Evolutionary conservation across 1,284 basidiomycete genomes (phyloP).

Genomic region (Ceratobasidium papillatum): DNA sequence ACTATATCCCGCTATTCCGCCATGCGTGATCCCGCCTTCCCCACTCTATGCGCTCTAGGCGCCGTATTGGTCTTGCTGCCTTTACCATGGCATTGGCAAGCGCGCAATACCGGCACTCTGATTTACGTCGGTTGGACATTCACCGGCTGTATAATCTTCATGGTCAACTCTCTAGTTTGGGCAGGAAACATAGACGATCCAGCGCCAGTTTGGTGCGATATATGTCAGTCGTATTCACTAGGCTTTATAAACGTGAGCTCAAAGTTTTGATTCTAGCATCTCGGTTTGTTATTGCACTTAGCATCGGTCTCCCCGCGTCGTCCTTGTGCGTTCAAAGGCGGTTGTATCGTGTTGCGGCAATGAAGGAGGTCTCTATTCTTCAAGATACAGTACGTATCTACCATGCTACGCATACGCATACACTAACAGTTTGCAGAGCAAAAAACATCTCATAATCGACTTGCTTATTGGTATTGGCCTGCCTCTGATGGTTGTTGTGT

Average conservation of each 20-base stretch:
- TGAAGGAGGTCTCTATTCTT: constrained; percentile 47
- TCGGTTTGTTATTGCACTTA: constrained; percentile 45
- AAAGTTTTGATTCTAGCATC: constrained; percentile 54
- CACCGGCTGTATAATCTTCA: constrained; percentile 62
- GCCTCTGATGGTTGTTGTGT: constrained; percentile 58
- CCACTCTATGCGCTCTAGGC: constrained; percentile 54
- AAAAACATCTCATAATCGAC: constrained; percentile 53
- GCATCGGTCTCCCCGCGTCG: constrained; percentile 52
- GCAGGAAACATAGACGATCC: constrained; percentile 62
- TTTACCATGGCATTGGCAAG: constrained; percentile 67
- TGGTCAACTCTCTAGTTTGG: constrained; percentile 75
- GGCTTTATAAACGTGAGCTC: too few relatives aligned
- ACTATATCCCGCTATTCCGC: constrained; percentile 33
- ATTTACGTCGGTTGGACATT: constrained; percentile 71
- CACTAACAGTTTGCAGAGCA: neutral
- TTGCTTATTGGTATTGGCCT: constrained; percentile 58
- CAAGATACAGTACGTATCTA: constrained; percentile 24
- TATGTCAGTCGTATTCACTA: too few relatives aligned
- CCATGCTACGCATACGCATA: constrained; percentile 17
- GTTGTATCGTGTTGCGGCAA: constrained; percentile 58
- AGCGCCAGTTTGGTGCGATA: constrained; percentile 78
- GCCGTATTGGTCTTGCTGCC: constrained; percentile 62
- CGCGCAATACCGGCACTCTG: constrained; percentile 70
- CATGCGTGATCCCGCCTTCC: neutral
- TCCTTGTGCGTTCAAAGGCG: constrained; percentile 61